These are phyloP conservation scores for Ceratobasidium sp. DNA, from an alignment of 1,284 basidiomycete species.

Conservation along the genomic window DNA sequence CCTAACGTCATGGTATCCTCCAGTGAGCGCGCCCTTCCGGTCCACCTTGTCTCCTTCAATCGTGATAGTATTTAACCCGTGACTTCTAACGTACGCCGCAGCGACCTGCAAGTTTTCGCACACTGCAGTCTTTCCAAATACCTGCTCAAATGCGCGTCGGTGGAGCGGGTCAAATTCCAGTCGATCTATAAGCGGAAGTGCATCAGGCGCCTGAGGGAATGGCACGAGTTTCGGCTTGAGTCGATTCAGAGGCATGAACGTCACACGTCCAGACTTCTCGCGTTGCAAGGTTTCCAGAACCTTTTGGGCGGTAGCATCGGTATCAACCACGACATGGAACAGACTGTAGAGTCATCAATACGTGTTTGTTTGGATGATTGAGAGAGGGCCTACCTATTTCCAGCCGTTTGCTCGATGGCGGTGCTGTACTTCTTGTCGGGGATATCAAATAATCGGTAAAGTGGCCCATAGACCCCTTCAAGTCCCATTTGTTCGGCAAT, in stretches of 20 bases:
- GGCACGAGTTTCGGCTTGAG: conserved; percentile 81
- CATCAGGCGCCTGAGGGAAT: conserved; percentile 86
- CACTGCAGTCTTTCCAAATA: conserved; percentile 98
- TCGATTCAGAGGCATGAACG: conserved; percentile 99
- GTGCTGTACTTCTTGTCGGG: conserved; percentile 91
- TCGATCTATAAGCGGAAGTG: conserved; percentile 88
- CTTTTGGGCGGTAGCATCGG: conserved; percentile 89
- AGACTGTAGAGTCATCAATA: conserved; percentile 66
- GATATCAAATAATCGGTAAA: conserved; percentile 95
- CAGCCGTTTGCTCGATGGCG: conserved; percentile 94
- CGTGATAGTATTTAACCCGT: conserved; percentile 96
- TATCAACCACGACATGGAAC: conserved; percentile 98
- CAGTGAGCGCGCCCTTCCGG: conserved; percentile 94
- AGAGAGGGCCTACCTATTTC: conserved; percentile 77
- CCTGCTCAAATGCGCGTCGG: conserved; percentile 92
- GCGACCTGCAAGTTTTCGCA: conserved; percentile 94
- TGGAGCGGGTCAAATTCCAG: conserved; percentile 81
- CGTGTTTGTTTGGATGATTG: no score
- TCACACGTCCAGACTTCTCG: conserved; percentile 94
- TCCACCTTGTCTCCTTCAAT: conserved; percentile 98
- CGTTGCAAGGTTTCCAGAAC: conserved; percentile 93
- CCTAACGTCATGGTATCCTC: conserved; percentile 94
- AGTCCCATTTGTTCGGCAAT: conserved; percentile 83
- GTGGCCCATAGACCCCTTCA: conserved; percentile 87
- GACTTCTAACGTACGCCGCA: conserved; percentile 93